A percentile compares a stretch with the other conserved stretches of the same genome.
phyloP scores from a whole-genome alignment of 495 filamentous ascomycete genomes.

The Geopyxis carbonaria region DNA sequence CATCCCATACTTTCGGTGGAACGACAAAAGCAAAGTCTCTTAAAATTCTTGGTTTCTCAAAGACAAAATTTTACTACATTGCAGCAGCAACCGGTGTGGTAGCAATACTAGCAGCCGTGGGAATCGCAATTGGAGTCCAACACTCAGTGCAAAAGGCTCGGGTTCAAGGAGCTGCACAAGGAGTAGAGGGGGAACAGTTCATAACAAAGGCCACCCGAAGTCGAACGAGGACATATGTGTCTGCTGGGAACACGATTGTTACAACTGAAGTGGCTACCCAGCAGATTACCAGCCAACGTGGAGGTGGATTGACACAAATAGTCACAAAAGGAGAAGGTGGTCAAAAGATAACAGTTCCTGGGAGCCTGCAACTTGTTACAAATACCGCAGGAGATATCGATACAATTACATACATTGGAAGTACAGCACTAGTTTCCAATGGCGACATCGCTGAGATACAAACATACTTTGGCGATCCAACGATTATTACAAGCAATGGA shows the following conservation, averaged over 20 bases:
- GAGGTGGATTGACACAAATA: constrained; percentile 13
- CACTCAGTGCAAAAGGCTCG: constrained; percentile 9
- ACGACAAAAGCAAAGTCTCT: constrained; percentile 20
- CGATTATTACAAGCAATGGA: constrained; percentile 13
- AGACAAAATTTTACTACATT: constrained; percentile 21
- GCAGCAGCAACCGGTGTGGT: constrained; percentile 7
- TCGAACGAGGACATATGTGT: constrained; percentile 14
- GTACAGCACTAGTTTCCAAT: constrained; percentile 1
- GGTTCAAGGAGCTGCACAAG: constrained; percentile 7
- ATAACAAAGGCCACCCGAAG: constrained; percentile 8
- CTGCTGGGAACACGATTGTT: constrained; percentile 11
- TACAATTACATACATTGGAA: constrained; percentile 12
- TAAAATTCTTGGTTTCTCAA: constrained; percentile 20
- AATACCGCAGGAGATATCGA: constrained; percentile 13
- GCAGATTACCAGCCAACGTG: constrained; percentile 16
- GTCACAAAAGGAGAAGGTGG: constrained; percentile 10
- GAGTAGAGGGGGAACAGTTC: constrained; percentile 10
- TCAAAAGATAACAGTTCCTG: constrained; percentile 11
- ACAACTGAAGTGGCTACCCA: constrained; percentile 15
- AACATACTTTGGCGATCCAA: constrained; percentile 9
- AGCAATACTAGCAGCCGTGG: constrained; percentile 8
- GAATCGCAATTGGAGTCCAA: constrained; percentile 10
- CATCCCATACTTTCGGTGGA: constrained; percentile 22
- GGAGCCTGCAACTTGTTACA: constrained; percentile 8
- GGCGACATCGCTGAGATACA: background rate